These are phyloP conservation scores for Cryphonectria naterciae DNA, from an alignment of 2,329 filamentous ascomycete genomes.

Conservation along the genomic window DNA sequence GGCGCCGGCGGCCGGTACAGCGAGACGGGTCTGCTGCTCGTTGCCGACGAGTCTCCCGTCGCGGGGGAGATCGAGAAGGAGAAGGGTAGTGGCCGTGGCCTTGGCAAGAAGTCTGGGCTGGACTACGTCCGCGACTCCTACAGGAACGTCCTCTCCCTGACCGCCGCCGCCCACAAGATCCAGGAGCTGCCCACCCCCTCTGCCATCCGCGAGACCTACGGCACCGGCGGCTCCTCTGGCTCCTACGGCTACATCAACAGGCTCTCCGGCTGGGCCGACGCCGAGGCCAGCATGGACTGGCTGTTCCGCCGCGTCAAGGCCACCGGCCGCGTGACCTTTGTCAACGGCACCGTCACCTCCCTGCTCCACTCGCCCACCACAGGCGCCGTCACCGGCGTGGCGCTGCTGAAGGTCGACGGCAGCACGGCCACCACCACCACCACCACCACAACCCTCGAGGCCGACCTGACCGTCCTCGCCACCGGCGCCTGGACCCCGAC, in stretches of 20 bases:
- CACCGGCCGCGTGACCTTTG: conserved; percentile 59
- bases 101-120: conserved; percentile 51
- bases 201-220: conserved; percentile 50
- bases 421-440: conserved; percentile 17
- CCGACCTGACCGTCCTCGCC: conserved; percentile 76
- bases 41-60: conserved; percentile 51
- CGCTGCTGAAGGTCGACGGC: conserved; percentile 58
- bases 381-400: conserved; percentile 34
- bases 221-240: conserved; percentile 58
- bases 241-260: conserved; percentile 75
- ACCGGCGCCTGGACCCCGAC: conserved; percentile 85
- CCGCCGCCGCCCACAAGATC: conserved; percentile 43
- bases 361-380: conserved; percentile 42
- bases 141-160: conserved; percentile 62
- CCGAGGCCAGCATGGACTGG: conserved; percentile 70
- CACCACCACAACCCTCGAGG: conserved; percentile 36
- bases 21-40: conserved; percentile 70
- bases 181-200: conserved; percentile 49
- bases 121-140: conserved; percentile 65
- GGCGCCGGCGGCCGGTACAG: conserved; percentile 70
- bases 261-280: conserved; percentile 79
- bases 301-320: conserved; percentile 58
- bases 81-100: conserved; percentile 26
- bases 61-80: neutral
- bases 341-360: conserved; percentile 52